A percentile compares a stretch with the other conserved stretches of the same genome.
phyloP scores from a whole-genome alignment of 2,329 filamentous ascomycete species.

The Apiospora kogelbergensis region DNA sequence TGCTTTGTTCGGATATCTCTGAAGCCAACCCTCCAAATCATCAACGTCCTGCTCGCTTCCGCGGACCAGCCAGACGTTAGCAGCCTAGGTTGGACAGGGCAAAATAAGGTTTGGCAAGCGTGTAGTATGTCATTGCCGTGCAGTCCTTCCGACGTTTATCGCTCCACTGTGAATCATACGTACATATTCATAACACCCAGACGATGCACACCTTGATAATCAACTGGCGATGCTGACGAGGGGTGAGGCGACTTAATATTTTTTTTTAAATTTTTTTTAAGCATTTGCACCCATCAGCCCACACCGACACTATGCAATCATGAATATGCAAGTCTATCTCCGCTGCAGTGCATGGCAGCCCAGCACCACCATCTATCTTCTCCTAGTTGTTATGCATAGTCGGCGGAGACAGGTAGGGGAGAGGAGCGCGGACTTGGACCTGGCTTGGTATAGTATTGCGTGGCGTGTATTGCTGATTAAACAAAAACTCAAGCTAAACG shows the following conservation, averaged over 20 bases:
- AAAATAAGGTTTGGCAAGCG: conserved; percentile 6
- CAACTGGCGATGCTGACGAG: neutral
- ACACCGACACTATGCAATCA: conserved; percentile 1
- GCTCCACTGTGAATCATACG: conserved; percentile 7
- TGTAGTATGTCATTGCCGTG: conserved; percentile 6
- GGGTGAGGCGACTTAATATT: neutral
- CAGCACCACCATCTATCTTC: neutral
- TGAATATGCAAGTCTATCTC: neutral
- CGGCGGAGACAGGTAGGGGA: neutral
- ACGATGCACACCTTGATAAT: conserved; percentile 1
- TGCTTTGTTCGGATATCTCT: conserved; percentile 3
- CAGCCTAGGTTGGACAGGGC: neutral
- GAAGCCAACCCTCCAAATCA: neutral
- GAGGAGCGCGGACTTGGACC: neutral
- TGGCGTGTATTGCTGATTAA: neutral
- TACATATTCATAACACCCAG: neutral
- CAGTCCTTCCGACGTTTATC: neutral
- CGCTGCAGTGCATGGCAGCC: neutral
- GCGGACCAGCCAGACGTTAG: neutral
- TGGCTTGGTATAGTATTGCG: neutral
- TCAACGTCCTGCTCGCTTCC: conserved; percentile 1
- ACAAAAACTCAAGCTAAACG: neutral
- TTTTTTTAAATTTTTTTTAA: neutral
- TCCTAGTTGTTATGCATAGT: neutral
- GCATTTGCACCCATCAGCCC: neutral